phyloP scores from a whole-genome alignment of 257 asterid species.

The Lantana camara region DNA sequence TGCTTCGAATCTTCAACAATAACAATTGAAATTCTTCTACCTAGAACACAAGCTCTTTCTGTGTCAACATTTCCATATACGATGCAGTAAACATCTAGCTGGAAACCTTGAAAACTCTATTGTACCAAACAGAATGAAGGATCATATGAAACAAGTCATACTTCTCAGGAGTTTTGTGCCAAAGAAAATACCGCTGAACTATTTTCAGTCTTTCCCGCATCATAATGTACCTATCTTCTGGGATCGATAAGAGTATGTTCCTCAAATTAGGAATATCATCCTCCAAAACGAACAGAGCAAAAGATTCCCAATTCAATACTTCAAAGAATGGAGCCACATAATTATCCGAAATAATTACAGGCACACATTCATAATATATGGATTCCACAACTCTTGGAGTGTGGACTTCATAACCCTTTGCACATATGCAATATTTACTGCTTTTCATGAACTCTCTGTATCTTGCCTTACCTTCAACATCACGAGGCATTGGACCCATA shows the following conservation, averaged over 20 bases:
- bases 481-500: conserved; percentile 57
- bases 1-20: too few relatives aligned
- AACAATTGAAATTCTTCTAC: too few relatives aligned
- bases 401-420: conserved; percentile 66
- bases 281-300: conserved; percentile 53
- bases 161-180: conserved; percentile 58
- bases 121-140: conserved; percentile 71
- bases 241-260: conserved; percentile 53
- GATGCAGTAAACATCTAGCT: neutral
- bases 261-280: conserved; percentile 57
- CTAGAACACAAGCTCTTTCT: too few relatives aligned
- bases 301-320: conserved; percentile 59
- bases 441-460: conserved; percentile 61
- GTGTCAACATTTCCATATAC: neutral
- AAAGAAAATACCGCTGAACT: conserved; percentile 48
- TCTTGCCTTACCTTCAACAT: conserved; percentile 48
- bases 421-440: conserved; percentile 68
- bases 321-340: conserved; percentile 66
- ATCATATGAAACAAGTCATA: conserved; percentile 71
- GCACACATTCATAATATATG: conserved; percentile 57
- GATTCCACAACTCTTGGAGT: conserved; percentile 67
- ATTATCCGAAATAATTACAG: conserved; percentile 64
- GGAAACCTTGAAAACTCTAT: conserved; percentile 49
- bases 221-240: conserved; percentile 46
- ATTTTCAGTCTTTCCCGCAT: conserved; percentile 49